Conservation (phyloP, 2,329 filamentous ascomycete species). For the Cercospora citrullina region DNA sequence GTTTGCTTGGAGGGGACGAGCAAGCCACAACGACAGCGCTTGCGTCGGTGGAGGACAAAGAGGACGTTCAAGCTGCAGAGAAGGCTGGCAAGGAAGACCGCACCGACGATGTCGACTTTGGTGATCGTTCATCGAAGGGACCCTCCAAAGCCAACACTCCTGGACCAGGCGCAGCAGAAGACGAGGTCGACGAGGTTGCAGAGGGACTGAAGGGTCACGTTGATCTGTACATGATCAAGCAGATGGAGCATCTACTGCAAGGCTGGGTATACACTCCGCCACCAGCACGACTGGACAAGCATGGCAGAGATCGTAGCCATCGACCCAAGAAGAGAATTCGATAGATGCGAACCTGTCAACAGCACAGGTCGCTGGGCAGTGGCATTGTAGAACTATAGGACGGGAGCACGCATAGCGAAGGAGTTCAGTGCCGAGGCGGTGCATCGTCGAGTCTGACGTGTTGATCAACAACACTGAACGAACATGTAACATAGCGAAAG, state of each 20-base stretch:
- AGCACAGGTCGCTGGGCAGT: neutral
- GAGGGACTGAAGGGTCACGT: slow-evolving; percentile 64
- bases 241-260: slow-evolving; percentile 35
- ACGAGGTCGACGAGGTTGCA: slow-evolving; percentile 52
- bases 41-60: slow-evolving; percentile 86
- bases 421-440: slow-evolving; percentile 6
- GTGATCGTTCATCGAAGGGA: slow-evolving; percentile 54
- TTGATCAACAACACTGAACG: neutral
- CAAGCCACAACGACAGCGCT: slow-evolving; percentile 69
- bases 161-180: slow-evolving; percentile 37
- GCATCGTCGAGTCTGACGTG: neutral
- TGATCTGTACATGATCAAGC: slow-evolving; percentile 57
- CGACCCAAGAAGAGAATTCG: slow-evolving; percentile 37
- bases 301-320: slow-evolving; percentile 41
- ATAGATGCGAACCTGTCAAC: slow-evolving; percentile 19
- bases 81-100: slow-evolving; percentile 83
- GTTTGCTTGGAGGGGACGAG: slow-evolving; percentile 69
- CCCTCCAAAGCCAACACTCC: slow-evolving; percentile 43
- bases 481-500: slow-evolving; percentile 10
- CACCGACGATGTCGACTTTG: slow-evolving; percentile 80
- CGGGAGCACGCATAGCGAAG: slow-evolving; percentile 15
- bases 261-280: slow-evolving; percentile 40
- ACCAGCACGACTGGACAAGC: slow-evolving; percentile 38
- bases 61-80: slow-evolving; percentile 85
- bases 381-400: slow-evolving; percentile 2